Evolutionary conservation across 495 filamentous ascomycete genomes (phyloP), one percentile per base, ranked within the genome.

Genomic region (Darksidea phi): DNA sequence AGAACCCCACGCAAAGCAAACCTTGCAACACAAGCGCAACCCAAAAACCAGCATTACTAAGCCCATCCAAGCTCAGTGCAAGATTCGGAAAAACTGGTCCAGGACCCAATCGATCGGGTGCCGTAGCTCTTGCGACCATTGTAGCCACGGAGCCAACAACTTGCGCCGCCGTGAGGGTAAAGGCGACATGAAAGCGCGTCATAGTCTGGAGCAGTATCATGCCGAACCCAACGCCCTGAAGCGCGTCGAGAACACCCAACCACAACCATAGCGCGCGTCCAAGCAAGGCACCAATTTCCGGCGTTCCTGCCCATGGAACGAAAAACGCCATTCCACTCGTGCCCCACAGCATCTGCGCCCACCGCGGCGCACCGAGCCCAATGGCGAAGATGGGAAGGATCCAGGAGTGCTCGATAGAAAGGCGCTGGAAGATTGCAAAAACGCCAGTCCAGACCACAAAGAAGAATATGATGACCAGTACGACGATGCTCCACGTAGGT

Each of bases 271-370:
- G 70, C 6, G 72, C 70, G 25, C 85, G 72, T 0, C 79, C 81
- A 0, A 82, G 62, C 1, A 86, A 64, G 0, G 85, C 79, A 38
- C 78, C 78, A 5, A 73, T 75, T 3, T 80, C 66, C 0, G 79
- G 73, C 12, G 55, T 48, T 11, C 79, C 80, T 1, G 73, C 76
- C 84, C 84, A 87, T 1, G 85, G 85, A 6, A 87, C 71, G 59
- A 82, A 88, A 32, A 73, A 64, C 5, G 83, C 85, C 62, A 84
- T 77, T 34, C 77, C 77, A 0, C 78, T 82, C 0, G 77, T 79
- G 15, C 74, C 78, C 85, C 85, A 88, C 59, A 86, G 79, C 70
- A 84, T 84, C 71, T 87, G 85, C 25, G 77, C 78, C 84, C 85
- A 88, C 45, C 84, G 75, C 0, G 85, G 85, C 0, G 82, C 80